Percentiles rank a stretch among this genome's conserved stretches.
These are phyloP conservation scores for Geosmithia putterillii DNA, from an alignment of 2,329 filamentous ascomycete species.

Conservation along the genomic window DNA sequence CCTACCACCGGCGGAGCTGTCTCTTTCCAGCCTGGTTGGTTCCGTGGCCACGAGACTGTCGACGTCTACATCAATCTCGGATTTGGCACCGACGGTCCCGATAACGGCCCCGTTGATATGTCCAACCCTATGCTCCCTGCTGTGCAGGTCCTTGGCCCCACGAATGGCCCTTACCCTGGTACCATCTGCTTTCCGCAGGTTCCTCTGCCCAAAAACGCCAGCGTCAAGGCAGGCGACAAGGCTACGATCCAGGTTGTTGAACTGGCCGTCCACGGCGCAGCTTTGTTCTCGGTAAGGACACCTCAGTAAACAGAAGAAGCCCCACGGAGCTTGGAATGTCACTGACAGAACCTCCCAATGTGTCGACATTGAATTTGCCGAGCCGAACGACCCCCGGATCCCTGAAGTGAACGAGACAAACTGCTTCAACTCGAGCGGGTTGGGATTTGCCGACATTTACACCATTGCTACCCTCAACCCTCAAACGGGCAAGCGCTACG, in stretches of 20 bases:
- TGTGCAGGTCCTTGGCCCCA: conserved; percentile 74
- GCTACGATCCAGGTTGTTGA: conserved; percentile 87
- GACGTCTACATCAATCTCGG: conserved; percentile 88
- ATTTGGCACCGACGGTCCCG: conserved; percentile 56
- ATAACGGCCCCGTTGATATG: conserved; percentile 67
- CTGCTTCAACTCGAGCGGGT: conserved; percentile 76
- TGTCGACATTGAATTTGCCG: conserved; percentile 86
- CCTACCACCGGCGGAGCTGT: conserved; percentile 78
- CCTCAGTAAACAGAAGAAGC: neutral
- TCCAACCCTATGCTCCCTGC: conserved; percentile 68
- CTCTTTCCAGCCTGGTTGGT: conserved; percentile 90
- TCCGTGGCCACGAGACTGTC: conserved; percentile 72
- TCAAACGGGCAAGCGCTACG: conserved; percentile 2
- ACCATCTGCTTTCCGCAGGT: conserved; percentile 85
- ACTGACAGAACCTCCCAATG: conserved; percentile 42
- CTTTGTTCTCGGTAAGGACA: conserved; percentile 60
- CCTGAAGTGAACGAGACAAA: conserved; percentile 65
- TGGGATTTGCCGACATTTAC: conserved; percentile 69
- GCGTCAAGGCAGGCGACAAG: conserved; percentile 68
- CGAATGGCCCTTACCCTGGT: conserved; percentile 74
- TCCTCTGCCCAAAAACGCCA: conserved; percentile 61
- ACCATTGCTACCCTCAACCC: conserved; percentile 36
- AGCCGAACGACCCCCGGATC: conserved; percentile 56
- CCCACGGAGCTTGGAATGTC: too few relatives aligned
- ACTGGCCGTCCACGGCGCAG: conserved; percentile 69